Percentiles rank a stretch among this genome's conserved stretches.
Evolutionary conservation across 2,329 filamentous ascomycete genomes (phyloP).

Genomic region (Xylaria sp.): DNA sequence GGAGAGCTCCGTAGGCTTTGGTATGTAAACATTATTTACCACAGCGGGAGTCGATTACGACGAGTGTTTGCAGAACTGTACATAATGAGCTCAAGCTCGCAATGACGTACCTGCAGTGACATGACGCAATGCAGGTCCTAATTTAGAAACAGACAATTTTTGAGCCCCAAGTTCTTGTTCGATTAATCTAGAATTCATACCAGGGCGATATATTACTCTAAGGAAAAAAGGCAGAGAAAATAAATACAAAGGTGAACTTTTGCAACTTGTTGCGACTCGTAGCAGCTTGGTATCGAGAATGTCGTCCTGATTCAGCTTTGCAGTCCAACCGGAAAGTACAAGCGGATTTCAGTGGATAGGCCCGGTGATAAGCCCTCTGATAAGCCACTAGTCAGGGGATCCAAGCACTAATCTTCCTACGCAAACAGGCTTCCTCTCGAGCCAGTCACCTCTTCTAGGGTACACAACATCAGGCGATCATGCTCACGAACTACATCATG

Average conservation of each 20-base stretch:
- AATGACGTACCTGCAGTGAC: slow-evolving; percentile 3
- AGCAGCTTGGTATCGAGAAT: neutral
- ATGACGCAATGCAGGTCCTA: slow-evolving; percentile 15
- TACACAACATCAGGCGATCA: too few relatives aligned
- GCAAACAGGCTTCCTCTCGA: too few relatives aligned
- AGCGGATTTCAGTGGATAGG: neutral
- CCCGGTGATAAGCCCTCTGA: neutral
- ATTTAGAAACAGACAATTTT: slow-evolving; percentile 11
- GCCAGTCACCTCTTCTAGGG: too few relatives aligned
- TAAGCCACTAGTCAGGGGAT: neutral
- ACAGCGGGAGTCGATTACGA: neutral
- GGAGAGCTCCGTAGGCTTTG: neutral
- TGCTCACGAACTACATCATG: too few relatives aligned
- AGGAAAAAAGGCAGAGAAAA: neutral
- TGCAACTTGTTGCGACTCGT: neutral
- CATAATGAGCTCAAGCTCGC: neutral
- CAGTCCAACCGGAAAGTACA: neutral
- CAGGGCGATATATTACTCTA: neutral
- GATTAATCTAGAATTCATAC: neutral
- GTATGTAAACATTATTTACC: neutral
- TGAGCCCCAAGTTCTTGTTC: neutral
- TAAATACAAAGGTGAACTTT: neutral
- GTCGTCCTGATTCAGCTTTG: neutral
- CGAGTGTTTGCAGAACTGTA: neutral
- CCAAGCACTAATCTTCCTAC: too few relatives aligned